Evolutionary conservation across 1,284 basidiomycete species (phyloP).

Genomic region (Lentinula novae-zelandiae): DNA sequence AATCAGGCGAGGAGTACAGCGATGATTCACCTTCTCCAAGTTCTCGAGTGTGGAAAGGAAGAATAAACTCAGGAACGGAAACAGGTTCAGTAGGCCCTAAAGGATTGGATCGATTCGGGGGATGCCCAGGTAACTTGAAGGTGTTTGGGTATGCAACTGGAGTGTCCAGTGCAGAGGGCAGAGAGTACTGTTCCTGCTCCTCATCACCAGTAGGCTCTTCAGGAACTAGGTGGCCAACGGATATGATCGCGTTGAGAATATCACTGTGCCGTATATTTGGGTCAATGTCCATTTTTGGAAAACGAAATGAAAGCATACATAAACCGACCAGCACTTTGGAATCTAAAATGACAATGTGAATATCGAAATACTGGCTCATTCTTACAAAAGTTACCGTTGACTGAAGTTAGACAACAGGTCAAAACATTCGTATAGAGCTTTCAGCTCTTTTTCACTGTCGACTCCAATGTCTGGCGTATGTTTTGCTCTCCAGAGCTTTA

Average conservation of each 20-base stretch:
- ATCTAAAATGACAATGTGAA: neutral
- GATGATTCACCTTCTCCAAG: neutral
- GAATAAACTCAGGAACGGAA: neutral
- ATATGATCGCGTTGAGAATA: constrained; percentile 2
- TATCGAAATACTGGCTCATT: neutral
- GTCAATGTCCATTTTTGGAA: neutral
- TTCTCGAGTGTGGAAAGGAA: constrained; percentile 4
- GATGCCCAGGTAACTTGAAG: neutral
- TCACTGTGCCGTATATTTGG: neutral
- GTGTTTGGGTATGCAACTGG: neutral
- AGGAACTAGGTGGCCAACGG: neutral
- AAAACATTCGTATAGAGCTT: constrained; percentile 11
- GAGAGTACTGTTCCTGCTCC: neutral
- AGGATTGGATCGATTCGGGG: neutral
- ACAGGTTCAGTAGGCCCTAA: neutral
- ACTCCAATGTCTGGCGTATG: neutral
- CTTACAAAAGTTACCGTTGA: neutral
- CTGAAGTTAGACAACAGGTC: constrained; percentile 1
- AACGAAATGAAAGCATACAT: neutral
- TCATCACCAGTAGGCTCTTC: neutral
- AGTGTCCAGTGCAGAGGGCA: neutral
- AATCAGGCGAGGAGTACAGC: neutral
- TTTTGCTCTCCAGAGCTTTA: constrained; percentile 14
- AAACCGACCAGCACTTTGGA: constrained; percentile 2
- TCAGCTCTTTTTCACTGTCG: constrained; percentile 6